phyloP scores from a whole-genome alignment of 164 flowering plant species.

The Paratinospora sagittata region DNA sequence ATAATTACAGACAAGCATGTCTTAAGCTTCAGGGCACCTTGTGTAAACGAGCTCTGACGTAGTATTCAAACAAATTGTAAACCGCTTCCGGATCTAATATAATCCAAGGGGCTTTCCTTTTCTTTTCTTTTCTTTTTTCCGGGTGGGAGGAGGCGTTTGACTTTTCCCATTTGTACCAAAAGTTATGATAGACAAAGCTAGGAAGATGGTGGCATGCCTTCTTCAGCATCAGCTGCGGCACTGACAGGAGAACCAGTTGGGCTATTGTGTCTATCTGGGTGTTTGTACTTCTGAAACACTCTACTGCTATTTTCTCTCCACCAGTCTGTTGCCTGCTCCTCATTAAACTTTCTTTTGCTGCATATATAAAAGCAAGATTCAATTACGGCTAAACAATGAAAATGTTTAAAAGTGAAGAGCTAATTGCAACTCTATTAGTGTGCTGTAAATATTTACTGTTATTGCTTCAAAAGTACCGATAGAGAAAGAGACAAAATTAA shows the following conservation, averaged over 20 bases:
- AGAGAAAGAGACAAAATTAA: no score
- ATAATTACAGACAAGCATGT: not conserved
- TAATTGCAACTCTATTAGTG: not conserved
- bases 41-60: no score
- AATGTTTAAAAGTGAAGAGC: not conserved
- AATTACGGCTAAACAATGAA: not conserved
- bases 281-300: slow-evolving; percentile 46
- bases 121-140: not conserved
- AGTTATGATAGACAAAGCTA: slow-evolving; percentile 2
- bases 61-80: not conserved
- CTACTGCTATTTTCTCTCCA: slow-evolving; percentile 70
- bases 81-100: not conserved
- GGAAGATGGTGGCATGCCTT: slow-evolving; percentile 19
- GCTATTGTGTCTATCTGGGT: slow-evolving; percentile 12
- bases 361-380: slow-evolving; percentile 4
- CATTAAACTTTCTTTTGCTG: slow-evolving; percentile 56
- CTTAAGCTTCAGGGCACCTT: no score
- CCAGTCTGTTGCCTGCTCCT: slow-evolving; percentile 77
- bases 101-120: not conserved
- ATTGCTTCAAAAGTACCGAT: no score
- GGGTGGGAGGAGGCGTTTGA: not conserved
- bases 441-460: no score
- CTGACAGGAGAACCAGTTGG: slow-evolving; percentile 16
- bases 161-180: not conserved
- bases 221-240: slow-evolving; percentile 24